These are phyloP conservation scores for Beta lomatogona DNA, from an alignment of 179 eudicot genomes.

Conservation along the genomic window DNA sequence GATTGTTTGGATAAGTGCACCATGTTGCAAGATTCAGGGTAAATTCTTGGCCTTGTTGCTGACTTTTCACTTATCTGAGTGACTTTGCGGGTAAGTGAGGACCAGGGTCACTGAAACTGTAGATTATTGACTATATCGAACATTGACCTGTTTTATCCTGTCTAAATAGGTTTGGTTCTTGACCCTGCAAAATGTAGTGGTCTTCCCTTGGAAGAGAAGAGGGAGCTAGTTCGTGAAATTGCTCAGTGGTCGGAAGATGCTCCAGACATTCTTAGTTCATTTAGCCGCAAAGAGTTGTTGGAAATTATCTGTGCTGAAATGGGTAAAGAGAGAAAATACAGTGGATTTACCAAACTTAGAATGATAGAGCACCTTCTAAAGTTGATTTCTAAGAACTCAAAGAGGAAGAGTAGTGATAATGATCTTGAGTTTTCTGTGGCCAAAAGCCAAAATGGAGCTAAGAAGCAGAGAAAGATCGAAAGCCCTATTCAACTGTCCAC, in stretches of 20 bases:
- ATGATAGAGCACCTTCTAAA: slow-evolving; percentile 63
- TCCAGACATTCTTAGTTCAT: slow-evolving; percentile 49
- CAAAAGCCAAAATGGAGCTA: slow-evolving; percentile 32
- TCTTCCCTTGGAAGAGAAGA: slow-evolving; percentile 61
- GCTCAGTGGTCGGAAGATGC: slow-evolving; percentile 53
- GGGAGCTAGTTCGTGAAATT: slow-evolving; percentile 54
- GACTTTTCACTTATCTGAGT: not conserved
- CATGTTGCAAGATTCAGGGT: not conserved
- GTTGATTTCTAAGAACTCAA: slow-evolving; percentile 41
- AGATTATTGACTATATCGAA: not conserved
- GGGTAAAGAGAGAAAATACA: slow-evolving; percentile 66
- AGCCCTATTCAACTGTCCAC: slow-evolving; percentile 16
- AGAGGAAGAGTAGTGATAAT: slow-evolving; percentile 26
- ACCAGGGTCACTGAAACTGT: not conserved
- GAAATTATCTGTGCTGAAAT: slow-evolving; percentile 71
- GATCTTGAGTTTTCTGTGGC: slow-evolving; percentile 30
- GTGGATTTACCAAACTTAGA: slow-evolving; percentile 55
- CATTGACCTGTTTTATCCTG: slow-evolving; percentile 8
- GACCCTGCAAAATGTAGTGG: slow-evolving; percentile 54
- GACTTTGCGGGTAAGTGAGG: not conserved
- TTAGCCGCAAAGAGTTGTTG: slow-evolving; percentile 57
- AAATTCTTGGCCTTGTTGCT: not conserved
- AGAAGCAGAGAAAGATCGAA: slow-evolving; percentile 53
- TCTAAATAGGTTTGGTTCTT: slow-evolving; percentile 43
- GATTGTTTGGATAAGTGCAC: not conserved